Percentiles rank a stretch among this genome's conserved stretches.
These are phyloP conservation scores for Stemphylium lycopersici DNA, from an alignment of 2,329 filamentous ascomycete genomes.

Conservation along the genomic window DNA sequence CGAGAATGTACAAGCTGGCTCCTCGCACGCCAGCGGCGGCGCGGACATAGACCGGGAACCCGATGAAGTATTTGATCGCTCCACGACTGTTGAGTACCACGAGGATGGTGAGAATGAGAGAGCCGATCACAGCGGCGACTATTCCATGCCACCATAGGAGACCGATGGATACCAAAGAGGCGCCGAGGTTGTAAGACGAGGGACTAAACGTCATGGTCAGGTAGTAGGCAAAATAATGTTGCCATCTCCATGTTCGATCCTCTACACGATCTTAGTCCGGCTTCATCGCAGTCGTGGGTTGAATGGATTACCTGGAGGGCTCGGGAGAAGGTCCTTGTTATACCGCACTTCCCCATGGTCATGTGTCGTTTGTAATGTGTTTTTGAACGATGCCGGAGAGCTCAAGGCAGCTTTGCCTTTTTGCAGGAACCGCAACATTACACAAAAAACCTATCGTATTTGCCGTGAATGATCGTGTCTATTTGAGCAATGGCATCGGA, in stretches of 20 bases:
- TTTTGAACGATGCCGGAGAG: constrained; percentile 39
- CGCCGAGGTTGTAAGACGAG: constrained; percentile 27
- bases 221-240: constrained; percentile 31
- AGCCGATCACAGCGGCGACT: constrained; percentile 25
- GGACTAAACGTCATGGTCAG: constrained; percentile 26
- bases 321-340: constrained; percentile 28
- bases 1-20: constrained; percentile 27
- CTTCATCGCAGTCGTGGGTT: not conserved
- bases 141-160: constrained; percentile 29
- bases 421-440: constrained; percentile 21
- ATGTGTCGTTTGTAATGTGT: constrained; percentile 8
- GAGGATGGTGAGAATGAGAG: constrained; percentile 21
- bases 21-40: constrained; percentile 26
- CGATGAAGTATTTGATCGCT: constrained; percentile 28
- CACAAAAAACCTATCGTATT: constrained; percentile 25
- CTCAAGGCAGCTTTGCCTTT: constrained; percentile 17
- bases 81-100: constrained; percentile 27
- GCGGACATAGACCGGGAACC: constrained; percentile 26
- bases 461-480: not conserved
- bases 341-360: constrained; percentile 18
- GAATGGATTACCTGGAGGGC: constrained; percentile 15
- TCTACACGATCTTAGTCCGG: constrained; percentile 6
- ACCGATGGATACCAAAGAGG: constrained; percentile 25
- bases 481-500: not conserved
- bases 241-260: constrained; percentile 27